Evolutionary conservation across 2,329 filamentous ascomycete genomes (phyloP), one percentile per base, ranked within the genome.

Genomic region (Ophiostoma quercus): DNA sequence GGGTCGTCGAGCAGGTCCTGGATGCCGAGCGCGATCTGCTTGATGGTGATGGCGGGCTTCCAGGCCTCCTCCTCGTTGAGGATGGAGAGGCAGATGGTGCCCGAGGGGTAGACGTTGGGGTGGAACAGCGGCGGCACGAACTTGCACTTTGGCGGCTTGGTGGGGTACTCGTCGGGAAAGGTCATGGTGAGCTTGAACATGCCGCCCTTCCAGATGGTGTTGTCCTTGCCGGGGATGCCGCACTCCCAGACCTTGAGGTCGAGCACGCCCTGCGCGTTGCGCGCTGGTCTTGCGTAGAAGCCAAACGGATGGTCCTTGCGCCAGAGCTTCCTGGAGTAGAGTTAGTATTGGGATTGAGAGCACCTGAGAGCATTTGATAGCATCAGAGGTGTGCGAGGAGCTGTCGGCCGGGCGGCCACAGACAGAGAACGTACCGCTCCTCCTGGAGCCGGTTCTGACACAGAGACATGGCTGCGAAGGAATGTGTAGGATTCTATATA

Each of bases 91-190:
- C 95, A 99, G 72, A 99, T 95, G 66, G 95, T 99, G 74, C 95
- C 96, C 0, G 94, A 98, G 0, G 95, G 95, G 79, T 99, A 99
- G 74, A 99, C 95, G 79, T 99, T 99, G 0, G 95, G 95, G 77
- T 99, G 95, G 83, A 99, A 99, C 57, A 99, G 88, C 29, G 95
- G 94, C 14, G 95, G 95, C 0, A 90, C 87, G 77, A 99, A 99
- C 86, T 97, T 97, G 88, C 95, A 99, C 82, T 99, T 99, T 1
- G 95, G 95, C 41, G 95, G 95, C 80, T 99, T 99, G 68, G 96
- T 99, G 19, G 95, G 95, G 79, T 99, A 99, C 77, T 99, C 94
- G 76, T 99, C 95, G 0, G 96, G 95, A 76, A 99, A 99, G 12
- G 86, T 88, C 76, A 99, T 90, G 71, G 91, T 92, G 71, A 99